Evolutionary conservation across 352 stramenopile species (phyloP).

Genomic region (Pythium brassicae): DNA sequence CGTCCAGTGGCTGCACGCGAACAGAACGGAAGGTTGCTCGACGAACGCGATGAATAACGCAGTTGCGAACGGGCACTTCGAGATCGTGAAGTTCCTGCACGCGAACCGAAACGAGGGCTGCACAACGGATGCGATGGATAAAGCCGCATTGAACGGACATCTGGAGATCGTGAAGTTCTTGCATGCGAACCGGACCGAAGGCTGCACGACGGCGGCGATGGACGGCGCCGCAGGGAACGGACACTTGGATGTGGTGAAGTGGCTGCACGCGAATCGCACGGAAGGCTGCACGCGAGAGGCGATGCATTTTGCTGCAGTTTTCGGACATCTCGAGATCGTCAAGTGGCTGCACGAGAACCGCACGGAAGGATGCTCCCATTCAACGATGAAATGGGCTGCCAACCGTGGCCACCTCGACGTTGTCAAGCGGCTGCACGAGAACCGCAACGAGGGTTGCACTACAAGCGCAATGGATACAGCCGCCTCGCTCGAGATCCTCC

Average conservation of each 20-base stretch:
- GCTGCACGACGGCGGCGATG: background rate
- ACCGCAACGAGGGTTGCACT: too few relatives aligned
- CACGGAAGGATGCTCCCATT: too few relatives aligned
- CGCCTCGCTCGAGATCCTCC: background rate
- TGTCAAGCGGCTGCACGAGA: too few relatives aligned
- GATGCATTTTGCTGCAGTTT: background rate
- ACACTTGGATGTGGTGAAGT: background rate
- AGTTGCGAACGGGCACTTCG: background rate
- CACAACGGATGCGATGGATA: background rate
- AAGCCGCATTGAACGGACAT: background rate
- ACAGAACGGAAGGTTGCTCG: constrained; percentile 4
- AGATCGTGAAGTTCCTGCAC: background rate
- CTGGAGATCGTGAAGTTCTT: background rate
- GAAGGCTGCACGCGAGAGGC: background rate
- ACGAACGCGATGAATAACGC: background rate
- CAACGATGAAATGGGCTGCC: too few relatives aligned
- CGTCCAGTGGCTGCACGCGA: constrained; percentile 25
- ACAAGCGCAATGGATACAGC: background rate
- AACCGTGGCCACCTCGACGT: too few relatives aligned
- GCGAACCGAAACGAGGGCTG: background rate
- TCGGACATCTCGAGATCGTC: too few relatives aligned
- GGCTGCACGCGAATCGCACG: background rate
- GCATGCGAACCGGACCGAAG: background rate
- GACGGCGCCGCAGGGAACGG: background rate
- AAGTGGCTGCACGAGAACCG: too few relatives aligned